Conservation (phyloP, 2,329 filamentous ascomycete species). For the Calonectria leucothoes region DNA sequence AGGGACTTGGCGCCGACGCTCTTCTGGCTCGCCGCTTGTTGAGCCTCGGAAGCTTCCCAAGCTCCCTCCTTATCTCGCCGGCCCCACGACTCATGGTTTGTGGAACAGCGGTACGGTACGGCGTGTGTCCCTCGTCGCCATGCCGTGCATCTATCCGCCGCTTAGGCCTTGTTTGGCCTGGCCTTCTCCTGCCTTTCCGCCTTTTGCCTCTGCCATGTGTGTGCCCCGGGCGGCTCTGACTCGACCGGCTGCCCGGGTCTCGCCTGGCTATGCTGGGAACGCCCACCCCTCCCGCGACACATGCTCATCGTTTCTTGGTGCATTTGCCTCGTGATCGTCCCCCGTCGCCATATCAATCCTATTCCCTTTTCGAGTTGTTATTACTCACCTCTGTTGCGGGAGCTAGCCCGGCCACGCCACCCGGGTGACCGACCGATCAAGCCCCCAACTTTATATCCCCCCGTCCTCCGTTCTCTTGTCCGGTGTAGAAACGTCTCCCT, state of each 20-base stretch:
- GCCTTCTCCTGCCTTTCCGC: slow-evolving; percentile 22
- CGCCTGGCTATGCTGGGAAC: slow-evolving; percentile 15
- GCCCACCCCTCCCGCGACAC: slow-evolving; percentile 2
- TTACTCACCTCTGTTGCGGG: slow-evolving; percentile 25
- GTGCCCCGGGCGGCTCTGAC: slow-evolving; percentile 16
- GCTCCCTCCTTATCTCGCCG: slow-evolving; percentile 3
- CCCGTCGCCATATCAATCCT: slow-evolving; percentile 22
- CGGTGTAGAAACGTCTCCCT: slow-evolving; percentile 14
- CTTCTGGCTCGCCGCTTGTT: neutral
- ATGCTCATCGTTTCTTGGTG: neutral
- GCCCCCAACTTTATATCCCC: slow-evolving; percentile 36
- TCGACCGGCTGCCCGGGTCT: slow-evolving; percentile 15
- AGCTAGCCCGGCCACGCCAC: slow-evolving; percentile 26
- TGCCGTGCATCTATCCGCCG: slow-evolving; percentile 12
- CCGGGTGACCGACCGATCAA: slow-evolving; percentile 35
- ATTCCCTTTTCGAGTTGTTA: slow-evolving; percentile 23
- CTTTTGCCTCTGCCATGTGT: slow-evolving; percentile 20
- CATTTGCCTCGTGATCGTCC: slow-evolving; percentile 1
- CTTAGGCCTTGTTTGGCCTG: slow-evolving; percentile 10
- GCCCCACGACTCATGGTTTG: neutral
- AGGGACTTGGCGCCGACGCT: neutral
- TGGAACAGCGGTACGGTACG: neutral
- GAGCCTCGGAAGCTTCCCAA: slow-evolving; percentile 7
- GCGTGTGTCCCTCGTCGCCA: slow-evolving; percentile 12
- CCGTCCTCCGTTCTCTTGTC: slow-evolving; percentile 14